A percentile compares a stretch with the other conserved stretches of the same genome.
Evolutionary conservation across 75 land plant genomes (phyloP).

Genomic region (Sequoiadendron giganteum): DNA sequence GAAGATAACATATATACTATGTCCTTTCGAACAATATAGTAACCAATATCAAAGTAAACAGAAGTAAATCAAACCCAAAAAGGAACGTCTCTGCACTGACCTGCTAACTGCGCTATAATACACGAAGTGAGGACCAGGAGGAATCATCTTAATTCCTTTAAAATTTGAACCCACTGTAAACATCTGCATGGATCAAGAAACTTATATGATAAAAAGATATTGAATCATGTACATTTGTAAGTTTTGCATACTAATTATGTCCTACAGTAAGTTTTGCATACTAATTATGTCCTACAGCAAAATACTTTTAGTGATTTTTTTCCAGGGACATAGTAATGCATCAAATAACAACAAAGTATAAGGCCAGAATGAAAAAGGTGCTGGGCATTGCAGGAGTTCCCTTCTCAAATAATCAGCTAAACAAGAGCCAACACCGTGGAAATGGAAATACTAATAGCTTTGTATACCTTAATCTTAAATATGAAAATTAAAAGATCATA

Average conservation of each 20-base stretch:
- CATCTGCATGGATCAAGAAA: slow-evolving; percentile 49
- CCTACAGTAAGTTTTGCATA: neutral
- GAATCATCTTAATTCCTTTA: slow-evolving; percentile 94
- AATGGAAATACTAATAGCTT: neutral
- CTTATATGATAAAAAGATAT: neutral
- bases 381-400: neutral
- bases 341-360: neutral
- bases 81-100: slow-evolving; percentile 20
- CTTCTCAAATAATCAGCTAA: neutral
- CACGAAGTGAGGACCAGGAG: slow-evolving; percentile 92
- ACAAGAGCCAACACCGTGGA: neutral
- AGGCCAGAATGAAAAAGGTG: neutral
- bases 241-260: neutral
- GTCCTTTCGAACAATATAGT: too few relatives aligned
- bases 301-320: neutral
- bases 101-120: slow-evolving; percentile 80
- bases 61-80: neutral
- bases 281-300: neutral
- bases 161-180: slow-evolving; percentile 85
- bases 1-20: too few relatives aligned
- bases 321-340: neutral
- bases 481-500: neutral
- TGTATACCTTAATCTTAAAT: neutral
- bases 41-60: too few relatives aligned
- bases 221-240: neutral